A percentile compares a stretch with the other conserved stretches of the same genome.
phyloP scores from a whole-genome alignment of 192 early-diverging fungal genomes.

The Coemansia nantahalensis region DNA sequence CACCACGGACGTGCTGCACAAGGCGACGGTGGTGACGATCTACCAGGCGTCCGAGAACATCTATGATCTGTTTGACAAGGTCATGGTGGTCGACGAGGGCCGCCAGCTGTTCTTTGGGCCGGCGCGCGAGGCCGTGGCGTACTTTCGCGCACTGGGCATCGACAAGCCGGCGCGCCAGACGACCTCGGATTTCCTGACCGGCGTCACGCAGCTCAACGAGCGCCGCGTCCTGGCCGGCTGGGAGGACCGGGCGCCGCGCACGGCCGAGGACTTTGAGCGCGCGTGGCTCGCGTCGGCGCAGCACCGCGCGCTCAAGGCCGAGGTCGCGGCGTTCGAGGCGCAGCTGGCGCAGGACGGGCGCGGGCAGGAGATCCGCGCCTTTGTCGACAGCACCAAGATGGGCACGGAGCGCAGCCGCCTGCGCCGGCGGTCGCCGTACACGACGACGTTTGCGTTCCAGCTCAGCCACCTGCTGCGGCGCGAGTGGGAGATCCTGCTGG shows the following conservation, averaged over 20 bases:
- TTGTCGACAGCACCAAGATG: constrained; percentile 59
- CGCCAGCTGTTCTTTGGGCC: constrained; percentile 71
- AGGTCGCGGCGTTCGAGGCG: constrained; percentile 47
- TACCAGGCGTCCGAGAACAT: constrained; percentile 78
- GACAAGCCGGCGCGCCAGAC: constrained; percentile 64
- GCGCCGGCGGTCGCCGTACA: constrained; percentile 60
- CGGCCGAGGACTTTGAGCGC: constrained; percentile 66
- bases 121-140: constrained; percentile 54
- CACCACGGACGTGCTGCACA: constrained; percentile 63
- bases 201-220: constrained; percentile 64
- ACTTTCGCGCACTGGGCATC: constrained; percentile 65
- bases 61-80: constrained; percentile 70
- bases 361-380: constrained; percentile 34
- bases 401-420: constrained; percentile 50
- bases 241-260: constrained; percentile 55
- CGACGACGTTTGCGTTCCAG: constrained; percentile 65
- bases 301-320: constrained; percentile 18
- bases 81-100: constrained; percentile 65
- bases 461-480: constrained; percentile 58
- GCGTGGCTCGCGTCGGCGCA: constrained; percentile 56
- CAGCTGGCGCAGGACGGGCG: constrained; percentile 19
- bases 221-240: constrained; percentile 56
- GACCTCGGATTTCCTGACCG: constrained; percentile 70
- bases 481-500: constrained; percentile 62
- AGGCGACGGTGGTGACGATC: constrained; percentile 59